Conservation (phyloP, 176 grass and related monocot genomes). For the Ensete ventricosum region DNA sequence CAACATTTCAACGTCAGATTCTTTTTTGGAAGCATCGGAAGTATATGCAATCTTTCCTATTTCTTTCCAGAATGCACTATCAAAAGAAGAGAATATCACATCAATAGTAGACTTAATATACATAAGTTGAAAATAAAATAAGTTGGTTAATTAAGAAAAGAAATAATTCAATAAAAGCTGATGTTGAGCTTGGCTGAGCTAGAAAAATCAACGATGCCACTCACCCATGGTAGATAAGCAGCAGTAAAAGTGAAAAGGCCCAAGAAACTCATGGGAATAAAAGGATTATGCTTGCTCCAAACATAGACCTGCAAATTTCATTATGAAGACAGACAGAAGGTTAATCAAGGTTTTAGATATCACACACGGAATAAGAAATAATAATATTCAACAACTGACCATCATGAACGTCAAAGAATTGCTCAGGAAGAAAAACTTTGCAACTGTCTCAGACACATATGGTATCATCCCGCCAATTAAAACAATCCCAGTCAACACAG, state of each 20-base stretch:
- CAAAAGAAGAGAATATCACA: too few relatives aligned
- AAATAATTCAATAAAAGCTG: too few relatives aligned
- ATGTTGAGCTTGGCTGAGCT: too few relatives aligned
- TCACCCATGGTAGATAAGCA: conserved; percentile 94
- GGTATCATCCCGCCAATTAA: conserved; percentile 94
- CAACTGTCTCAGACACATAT: conserved; percentile 81
- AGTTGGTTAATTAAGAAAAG: too few relatives aligned
- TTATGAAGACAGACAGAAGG: background rate
- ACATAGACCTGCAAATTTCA: conserved; percentile 67
- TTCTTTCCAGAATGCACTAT: too few relatives aligned
- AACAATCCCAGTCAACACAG: conserved; percentile 76
- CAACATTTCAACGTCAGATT: too few relatives aligned
- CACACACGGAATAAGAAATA: background rate
- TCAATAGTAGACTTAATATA: too few relatives aligned
- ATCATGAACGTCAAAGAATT: conserved; percentile 99
- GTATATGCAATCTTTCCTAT: too few relatives aligned
- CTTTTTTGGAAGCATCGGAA: too few relatives aligned
- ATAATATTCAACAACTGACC: conserved; percentile 27
- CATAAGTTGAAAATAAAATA: too few relatives aligned
- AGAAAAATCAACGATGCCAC: background rate
- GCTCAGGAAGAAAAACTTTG: conserved; percentile 89
- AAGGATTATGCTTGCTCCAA: conserved; percentile 99
- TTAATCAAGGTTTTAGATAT: background rate
- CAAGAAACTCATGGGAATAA: conserved; percentile 97
- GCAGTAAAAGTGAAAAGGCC: conserved; percentile 97